Conservation (phyloP, 257 asterid species). For the Forsythia viridissima region DNA sequence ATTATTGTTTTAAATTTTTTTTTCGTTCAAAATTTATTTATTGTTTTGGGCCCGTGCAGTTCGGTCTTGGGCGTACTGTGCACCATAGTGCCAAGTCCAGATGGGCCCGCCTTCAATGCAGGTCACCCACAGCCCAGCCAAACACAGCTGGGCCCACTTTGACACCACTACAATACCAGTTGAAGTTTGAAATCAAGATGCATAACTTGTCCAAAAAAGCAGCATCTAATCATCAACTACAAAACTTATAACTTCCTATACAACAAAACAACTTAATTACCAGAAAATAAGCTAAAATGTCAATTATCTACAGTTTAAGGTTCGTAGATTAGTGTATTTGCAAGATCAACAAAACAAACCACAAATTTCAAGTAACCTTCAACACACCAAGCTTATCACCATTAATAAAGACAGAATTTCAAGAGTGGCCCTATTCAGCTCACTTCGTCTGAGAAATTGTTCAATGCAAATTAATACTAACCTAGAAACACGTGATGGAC, state of each 20-base stretch:
- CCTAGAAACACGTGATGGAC: neutral
- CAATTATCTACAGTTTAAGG: neutral
- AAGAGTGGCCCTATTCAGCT: neutral
- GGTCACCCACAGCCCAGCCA: too few species aligned
- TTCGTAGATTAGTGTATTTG: too few species aligned
- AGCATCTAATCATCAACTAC: constrained; percentile 12
- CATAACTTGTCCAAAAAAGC: neutral
- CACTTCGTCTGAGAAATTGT: neutral
- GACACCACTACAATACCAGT: neutral
- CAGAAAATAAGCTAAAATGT: neutral
- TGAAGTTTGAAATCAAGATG: neutral
- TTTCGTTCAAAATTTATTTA: too few species aligned
- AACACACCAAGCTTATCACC: neutral
- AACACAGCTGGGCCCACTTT: too few species aligned
- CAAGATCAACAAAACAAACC: neutral
- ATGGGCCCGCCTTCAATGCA: too few species aligned
- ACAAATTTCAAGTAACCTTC: neutral
- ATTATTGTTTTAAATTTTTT: too few species aligned
- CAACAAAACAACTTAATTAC: constrained; percentile 9
- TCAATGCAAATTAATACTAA: constrained; percentile 13
- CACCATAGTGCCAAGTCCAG: too few species aligned
- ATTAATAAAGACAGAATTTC: neutral
- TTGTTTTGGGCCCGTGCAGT: too few species aligned
- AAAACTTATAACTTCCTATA: constrained; percentile 31
- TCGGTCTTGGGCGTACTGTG: too few species aligned